Percentiles rank a stretch among this genome's conserved stretches.
These are phyloP conservation scores for Xylaria sp. DNA, from an alignment of 2,329 filamentous ascomycete genomes.

Conservation along the genomic window DNA sequence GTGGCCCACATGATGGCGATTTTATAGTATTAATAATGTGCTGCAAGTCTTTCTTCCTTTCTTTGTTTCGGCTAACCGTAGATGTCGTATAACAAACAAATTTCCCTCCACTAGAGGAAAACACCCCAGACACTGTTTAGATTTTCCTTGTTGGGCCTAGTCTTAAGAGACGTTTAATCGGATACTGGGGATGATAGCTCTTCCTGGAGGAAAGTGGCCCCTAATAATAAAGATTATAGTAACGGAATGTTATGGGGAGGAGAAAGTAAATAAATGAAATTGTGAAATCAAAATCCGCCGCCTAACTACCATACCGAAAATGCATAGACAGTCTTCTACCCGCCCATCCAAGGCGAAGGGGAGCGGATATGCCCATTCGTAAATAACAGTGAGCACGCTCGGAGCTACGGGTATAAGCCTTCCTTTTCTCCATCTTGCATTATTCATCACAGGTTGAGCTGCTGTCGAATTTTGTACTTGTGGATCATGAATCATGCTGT, in stretches of 20 bases:
- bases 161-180: neutral
- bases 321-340: neutral
- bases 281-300: neutral
- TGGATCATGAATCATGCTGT: slow-evolving; percentile 25
- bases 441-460: slow-evolving; percentile 20
- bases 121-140: neutral
- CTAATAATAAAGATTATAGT: neutral
- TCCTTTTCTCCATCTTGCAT: slow-evolving; percentile 26
- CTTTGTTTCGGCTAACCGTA: neutral
- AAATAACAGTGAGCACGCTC: slow-evolving; percentile 1
- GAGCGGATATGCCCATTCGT: neutral
- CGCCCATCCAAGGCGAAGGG: neutral
- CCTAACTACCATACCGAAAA: neutral
- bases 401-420: slow-evolving; percentile 28
- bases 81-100: neutral
- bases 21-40: neutral
- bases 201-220: no score
- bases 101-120: neutral
- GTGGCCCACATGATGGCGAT: slow-evolving; percentile 50
- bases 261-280: neutral
- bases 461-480: slow-evolving; percentile 7
- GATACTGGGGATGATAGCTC: no score
- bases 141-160: neutral
- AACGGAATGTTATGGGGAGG: neutral
- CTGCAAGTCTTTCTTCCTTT: neutral